Evolutionary conservation across 495 filamentous ascomycete genomes (phyloP).

Genomic region (Pyrenula massariospora): DNA sequence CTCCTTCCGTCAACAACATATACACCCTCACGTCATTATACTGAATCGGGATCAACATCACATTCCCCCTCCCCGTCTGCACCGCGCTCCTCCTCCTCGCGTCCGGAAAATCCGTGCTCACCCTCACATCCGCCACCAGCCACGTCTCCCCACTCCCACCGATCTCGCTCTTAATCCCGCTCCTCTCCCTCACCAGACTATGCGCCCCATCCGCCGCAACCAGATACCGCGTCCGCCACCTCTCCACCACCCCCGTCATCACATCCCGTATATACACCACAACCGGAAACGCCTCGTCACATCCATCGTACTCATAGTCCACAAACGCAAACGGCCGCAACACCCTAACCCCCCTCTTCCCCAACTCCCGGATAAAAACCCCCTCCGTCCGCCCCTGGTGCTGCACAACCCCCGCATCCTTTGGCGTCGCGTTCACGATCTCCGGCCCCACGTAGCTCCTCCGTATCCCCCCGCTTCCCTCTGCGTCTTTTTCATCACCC

Average conservation of each 20-base stretch:
- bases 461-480: neutral
- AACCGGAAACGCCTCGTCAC: neutral
- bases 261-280: neutral
- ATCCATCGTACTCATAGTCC: neutral
- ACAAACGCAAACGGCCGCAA: neutral
- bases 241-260: neutral
- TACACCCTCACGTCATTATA: neutral
- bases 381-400: neutral
- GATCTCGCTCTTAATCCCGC: neutral
- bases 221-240: neutral
- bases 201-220: neutral
- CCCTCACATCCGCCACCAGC: neutral
- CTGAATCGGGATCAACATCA: neutral
- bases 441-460: neutral
- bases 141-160: neutral
- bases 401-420: neutral
- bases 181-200: neutral
- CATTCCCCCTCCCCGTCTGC: neutral
- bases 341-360: neutral
- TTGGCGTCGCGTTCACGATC: neutral
- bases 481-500: no score
- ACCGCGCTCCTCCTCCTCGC: neutral
- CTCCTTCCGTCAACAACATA: neutral
- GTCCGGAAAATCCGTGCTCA: neutral
- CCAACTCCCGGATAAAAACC: neutral